Percentiles rank a stretch among this genome's conserved stretches.
These are phyloP conservation scores for Didymosphaeria variabile DNA, from an alignment of 2,329 filamentous ascomycete genomes.

Conservation along the genomic window DNA sequence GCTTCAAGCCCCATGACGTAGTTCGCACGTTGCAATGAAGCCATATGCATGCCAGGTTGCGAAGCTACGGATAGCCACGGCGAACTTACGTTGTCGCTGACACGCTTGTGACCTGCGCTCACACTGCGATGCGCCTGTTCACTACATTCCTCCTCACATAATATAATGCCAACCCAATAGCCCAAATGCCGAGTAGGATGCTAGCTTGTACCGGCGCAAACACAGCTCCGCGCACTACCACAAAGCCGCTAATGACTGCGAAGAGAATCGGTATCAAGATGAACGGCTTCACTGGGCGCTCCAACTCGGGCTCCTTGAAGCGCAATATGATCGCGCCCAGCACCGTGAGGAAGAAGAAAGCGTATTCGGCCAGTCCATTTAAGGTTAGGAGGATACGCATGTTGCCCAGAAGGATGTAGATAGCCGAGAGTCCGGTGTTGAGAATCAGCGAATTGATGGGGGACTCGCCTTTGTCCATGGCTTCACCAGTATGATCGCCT, in stretches of 20 bases:
- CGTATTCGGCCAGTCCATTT: constrained; percentile 57
- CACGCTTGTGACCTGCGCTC: neutral
- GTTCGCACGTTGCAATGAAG: neutral
- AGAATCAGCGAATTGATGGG: constrained; percentile 50
- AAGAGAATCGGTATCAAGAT: constrained; percentile 64
- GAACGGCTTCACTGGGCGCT: constrained; percentile 67
- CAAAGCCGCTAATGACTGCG: constrained; percentile 62
- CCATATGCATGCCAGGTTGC: neutral
- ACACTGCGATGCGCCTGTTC: neutral
- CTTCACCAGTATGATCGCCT: constrained; percentile 25
- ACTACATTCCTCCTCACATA: constrained; percentile 15
- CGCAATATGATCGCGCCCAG: constrained; percentile 67
- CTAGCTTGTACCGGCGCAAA: constrained; percentile 46
- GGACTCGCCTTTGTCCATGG: constrained; percentile 46
- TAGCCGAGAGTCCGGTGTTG: constrained; percentile 52
- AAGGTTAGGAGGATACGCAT: constrained; percentile 69
- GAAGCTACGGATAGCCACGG: neutral
- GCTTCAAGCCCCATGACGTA: constrained; percentile 5
- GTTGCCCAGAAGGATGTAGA: constrained; percentile 69
- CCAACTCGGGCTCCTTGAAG: constrained; percentile 63
- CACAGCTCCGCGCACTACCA: constrained; percentile 45
- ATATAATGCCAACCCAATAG: constrained; percentile 30
- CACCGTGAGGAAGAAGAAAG: constrained; percentile 72
- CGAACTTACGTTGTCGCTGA: neutral
- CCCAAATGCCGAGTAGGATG: constrained; percentile 43